Percentiles rank a stretch among this genome's conserved stretches.
Evolutionary conservation across 1,284 basidiomycete genomes (phyloP).

Genomic region (Sporisorium reilianum): DNA sequence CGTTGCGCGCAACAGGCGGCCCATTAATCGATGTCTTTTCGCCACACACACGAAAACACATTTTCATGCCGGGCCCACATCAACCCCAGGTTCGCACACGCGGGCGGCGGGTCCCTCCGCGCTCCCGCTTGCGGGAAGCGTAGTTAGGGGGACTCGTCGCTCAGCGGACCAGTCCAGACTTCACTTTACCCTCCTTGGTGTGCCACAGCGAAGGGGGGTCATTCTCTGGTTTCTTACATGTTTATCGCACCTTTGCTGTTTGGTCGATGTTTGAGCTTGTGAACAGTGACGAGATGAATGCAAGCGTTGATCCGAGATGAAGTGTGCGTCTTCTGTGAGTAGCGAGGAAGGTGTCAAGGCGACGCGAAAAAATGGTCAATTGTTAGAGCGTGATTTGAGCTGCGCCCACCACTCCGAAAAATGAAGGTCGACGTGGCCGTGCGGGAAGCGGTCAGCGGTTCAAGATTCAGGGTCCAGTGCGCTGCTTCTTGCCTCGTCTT

Average conservation of each 20-base stretch:
- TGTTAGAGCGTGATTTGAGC: not conserved
- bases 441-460: too few species aligned
- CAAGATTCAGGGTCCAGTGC: too few species aligned
- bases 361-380: not conserved
- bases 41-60: conserved; percentile 41
- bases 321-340: not conserved
- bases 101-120: conserved; percentile 15
- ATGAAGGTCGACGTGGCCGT: conserved; percentile 4
- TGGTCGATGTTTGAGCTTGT: too few species aligned
- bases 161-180: conserved; percentile 26
- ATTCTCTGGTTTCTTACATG: conserved; percentile 49
- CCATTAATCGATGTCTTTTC: conserved; percentile 62
- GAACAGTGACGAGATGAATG: not conserved
- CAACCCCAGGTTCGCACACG: not conserved
- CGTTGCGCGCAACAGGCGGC: conserved; percentile 11
- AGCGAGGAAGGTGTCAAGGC: not conserved
- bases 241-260: not conserved
- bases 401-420: not conserved
- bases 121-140: not conserved
- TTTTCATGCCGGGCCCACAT: conserved; percentile 65
- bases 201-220: conserved; percentile 17
- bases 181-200: conserved; percentile 52
- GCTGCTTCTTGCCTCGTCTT: too few species aligned
- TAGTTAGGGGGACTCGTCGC: conserved; percentile 12
- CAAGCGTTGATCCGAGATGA: not conserved